A percentile compares a stretch with the other conserved stretches of the same genome.
phyloP scores from a whole-genome alignment of 768 basidiomycete species.

The Tricholoma saponaceum region DNA sequence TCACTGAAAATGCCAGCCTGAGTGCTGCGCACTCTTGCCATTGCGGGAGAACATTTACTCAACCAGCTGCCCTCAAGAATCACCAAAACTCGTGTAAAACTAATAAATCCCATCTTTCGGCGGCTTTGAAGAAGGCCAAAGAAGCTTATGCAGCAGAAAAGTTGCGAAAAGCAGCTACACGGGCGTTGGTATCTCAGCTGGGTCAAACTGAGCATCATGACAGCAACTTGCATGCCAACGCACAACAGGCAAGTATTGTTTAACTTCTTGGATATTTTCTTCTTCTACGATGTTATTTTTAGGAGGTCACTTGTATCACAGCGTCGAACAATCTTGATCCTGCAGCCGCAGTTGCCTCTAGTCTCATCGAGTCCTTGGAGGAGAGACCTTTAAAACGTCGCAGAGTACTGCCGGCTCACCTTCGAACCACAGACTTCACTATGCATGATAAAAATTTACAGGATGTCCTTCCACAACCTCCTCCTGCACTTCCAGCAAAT shows the following conservation, averaged over 20 bases:
- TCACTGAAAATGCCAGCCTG: no score
- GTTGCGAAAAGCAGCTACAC: not conserved
- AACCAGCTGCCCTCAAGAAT: not conserved
- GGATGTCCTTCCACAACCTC: not conserved
- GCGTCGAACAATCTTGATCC: not conserved
- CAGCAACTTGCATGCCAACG: not conserved
- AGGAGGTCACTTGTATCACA: not conserved
- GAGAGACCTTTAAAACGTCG: not conserved
- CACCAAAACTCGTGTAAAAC: not conserved
- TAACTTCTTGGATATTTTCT: not conserved
- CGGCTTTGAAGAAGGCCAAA: not conserved
- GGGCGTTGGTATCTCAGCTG: no score
- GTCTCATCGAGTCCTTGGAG: not conserved
- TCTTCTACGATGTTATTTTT: not conserved
- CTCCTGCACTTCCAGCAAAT: not conserved
- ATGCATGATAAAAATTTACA: not conserved
- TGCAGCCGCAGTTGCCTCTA: not conserved
- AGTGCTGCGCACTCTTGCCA: not conserved
- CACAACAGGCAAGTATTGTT: not conserved
- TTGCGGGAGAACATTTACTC: not conserved
- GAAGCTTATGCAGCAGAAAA: not conserved
- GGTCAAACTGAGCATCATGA: no score
- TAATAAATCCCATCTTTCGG: not conserved
- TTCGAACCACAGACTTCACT: not conserved
- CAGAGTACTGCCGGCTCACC: not conserved